Evolutionary conservation across 1,284 basidiomycete genomes (phyloP).

Genomic region (Irpex lacteus): DNA sequence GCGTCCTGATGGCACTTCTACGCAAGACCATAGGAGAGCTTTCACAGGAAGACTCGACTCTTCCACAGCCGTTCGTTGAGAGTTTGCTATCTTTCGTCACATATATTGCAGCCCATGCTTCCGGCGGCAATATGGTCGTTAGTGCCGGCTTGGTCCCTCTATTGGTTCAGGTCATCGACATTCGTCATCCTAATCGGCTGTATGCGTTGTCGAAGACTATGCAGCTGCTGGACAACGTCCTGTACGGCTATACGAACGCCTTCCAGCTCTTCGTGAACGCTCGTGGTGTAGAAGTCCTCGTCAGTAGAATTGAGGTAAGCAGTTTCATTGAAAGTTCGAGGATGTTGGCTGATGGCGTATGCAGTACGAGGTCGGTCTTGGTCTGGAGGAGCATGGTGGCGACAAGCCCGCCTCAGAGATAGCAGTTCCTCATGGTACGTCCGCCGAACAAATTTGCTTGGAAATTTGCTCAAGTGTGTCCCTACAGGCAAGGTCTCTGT

Average conservation of each 20-base stretch:
- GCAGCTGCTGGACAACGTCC: conserved; percentile 89
- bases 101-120: conserved; percentile 80
- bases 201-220: conserved; percentile 83
- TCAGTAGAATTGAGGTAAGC: conserved; percentile 81
- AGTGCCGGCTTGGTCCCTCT: conserved; percentile 95
- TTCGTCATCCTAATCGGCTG: conserved; percentile 63
- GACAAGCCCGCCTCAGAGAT: conserved; percentile 46
- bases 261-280: conserved; percentile 87
- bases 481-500: conserved; percentile 60
- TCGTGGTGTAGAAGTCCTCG: conserved; percentile 83
- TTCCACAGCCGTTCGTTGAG: conserved; percentile 85
- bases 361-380: conserved; percentile 71
- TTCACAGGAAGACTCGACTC: conserved; percentile 55
- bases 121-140: conserved; percentile 90
- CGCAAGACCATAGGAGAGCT: conserved; percentile 78
- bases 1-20: conserved; percentile 86
- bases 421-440: conserved; percentile 55
- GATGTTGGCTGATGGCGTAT: conserved; percentile 13
- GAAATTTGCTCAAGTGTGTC: conserved; percentile 2
- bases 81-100: conserved; percentile 86
- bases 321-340: conserved; percentile 1
- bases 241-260: conserved; percentile 87
- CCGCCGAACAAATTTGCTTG: background rate
- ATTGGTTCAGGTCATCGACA: conserved; percentile 86
- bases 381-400: conserved; percentile 54